Evolutionary conservation across 2,329 filamentous ascomycete genomes (phyloP).

Genomic region (Phyllosticta citrichinensis): DNA sequence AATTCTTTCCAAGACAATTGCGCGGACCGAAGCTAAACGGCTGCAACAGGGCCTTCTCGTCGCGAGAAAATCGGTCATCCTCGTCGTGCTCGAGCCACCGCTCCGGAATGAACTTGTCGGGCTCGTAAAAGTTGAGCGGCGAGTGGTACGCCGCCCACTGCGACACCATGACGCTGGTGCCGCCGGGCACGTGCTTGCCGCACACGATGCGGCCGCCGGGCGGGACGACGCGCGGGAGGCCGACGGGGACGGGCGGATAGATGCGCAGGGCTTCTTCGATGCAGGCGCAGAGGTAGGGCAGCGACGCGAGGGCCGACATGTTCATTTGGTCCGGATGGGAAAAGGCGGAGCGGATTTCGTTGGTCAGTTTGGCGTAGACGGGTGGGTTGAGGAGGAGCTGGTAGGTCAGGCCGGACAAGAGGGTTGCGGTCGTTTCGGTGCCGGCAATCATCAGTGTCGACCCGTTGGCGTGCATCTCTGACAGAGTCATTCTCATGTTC

Average conservation of each 20-base stretch:
- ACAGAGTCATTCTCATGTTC: constrained; percentile 16
- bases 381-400: constrained; percentile 20
- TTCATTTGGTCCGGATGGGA: constrained; percentile 23
- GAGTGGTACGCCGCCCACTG: constrained; percentile 10
- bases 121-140: constrained; percentile 24
- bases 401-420: constrained; percentile 30
- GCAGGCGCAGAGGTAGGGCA: constrained; percentile 30
- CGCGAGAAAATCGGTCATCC: constrained; percentile 16
- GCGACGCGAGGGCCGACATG: constrained; percentile 19
- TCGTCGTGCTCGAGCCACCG: constrained; percentile 26
- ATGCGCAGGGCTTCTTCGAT: constrained; percentile 33
- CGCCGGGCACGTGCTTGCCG: constrained; percentile 26
- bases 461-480: constrained; percentile 31
- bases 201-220: constrained; percentile 27
- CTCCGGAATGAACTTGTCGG: constrained; percentile 30
- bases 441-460: constrained; percentile 33
- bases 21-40: constrained; percentile 36
- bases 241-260: constrained; percentile 32
- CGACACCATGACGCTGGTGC: constrained; percentile 8
- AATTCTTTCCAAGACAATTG: constrained; percentile 28
- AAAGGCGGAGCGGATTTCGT: constrained; percentile 22
- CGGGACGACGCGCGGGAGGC: constrained; percentile 25
- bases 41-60: constrained; percentile 28
- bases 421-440: constrained; percentile 35
- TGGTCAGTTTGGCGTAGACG: constrained; percentile 18